Base-by-base conservation (phyloP, 1,139 yeast genomes). In the Geotrichum citri-aurantii region DNA sequence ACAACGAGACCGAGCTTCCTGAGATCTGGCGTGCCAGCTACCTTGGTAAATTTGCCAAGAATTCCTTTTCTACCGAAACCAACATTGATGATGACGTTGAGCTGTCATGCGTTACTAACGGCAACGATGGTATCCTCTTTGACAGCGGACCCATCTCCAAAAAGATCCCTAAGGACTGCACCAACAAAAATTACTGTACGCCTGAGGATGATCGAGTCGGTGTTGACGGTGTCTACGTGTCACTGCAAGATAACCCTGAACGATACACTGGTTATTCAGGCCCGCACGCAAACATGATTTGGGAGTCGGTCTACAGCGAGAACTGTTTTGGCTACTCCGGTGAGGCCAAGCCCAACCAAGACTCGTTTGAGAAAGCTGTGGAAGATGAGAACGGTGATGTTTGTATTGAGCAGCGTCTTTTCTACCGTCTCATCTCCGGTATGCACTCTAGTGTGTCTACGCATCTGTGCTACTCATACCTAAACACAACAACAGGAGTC, bases 261-360 rank as follows among this genome's bases (percentile, higher is more conserved):
- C 79, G 99, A 68, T 95, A 89, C 74, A 95, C 99, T 1, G 99
- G 99, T 0, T 95, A 95, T 70, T 88, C 92, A 50, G 99, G 99
- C 40, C 82, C 85, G 57, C 97, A 93, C 69, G 90, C 97, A 26
- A 84, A 86, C 65, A 92, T 87, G 70, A 89, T 95, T 56, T 95
- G 99, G 99, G 79, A 85, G 52, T 90, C 95, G 61, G 91, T 95
- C 50, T 95, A 95, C 73, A 83, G 84, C 55, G 97, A 93, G 68
- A 91, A 92, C 76, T 91, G 97, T 71, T 92, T 92, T 74, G 76
- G 75, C n/a, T 72, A 73, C 59, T 80, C 81, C 50, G 80, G 85
- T 59, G 77, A 55, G 23, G 37, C 55, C 8, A 46, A 50, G 7
- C 17, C 50, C 1, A 19, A 8, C 12, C 24, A 29, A n/a, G 44